Evolutionary conservation across 2,329 filamentous ascomycete genomes (phyloP).

Genomic region (Didymosphaeria variabile): DNA sequence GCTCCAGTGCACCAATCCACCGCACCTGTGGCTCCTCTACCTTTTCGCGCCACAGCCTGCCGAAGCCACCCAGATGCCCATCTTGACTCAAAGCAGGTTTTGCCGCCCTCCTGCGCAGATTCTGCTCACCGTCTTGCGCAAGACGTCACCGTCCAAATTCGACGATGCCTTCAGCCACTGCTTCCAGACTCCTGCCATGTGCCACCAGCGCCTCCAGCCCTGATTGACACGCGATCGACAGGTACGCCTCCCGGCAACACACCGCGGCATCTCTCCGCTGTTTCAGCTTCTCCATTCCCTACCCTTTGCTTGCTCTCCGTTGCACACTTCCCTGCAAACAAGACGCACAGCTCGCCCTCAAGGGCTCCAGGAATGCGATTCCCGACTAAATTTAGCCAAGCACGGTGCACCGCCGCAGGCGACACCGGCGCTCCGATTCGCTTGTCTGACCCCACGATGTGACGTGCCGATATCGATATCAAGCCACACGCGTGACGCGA

Average conservation of each 20-base stretch:
- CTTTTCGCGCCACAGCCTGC: slow-evolving; percentile 16
- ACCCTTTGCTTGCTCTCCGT: background rate
- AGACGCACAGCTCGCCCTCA: background rate
- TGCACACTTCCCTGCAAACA: background rate
- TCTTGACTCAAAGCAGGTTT: slow-evolving; percentile 13
- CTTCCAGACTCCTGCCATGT: slow-evolving; percentile 21
- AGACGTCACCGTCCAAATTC: slow-evolving; percentile 7
- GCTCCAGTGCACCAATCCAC: slow-evolving; percentile 18
- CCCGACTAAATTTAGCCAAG: background rate
- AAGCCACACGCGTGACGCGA: slow-evolving; percentile 26
- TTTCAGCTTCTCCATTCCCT: background rate
- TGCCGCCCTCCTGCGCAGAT: slow-evolving; percentile 9
- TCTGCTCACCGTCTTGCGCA: slow-evolving; percentile 13
- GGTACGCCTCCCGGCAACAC: slow-evolving; percentile 18
- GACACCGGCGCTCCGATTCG: slow-evolving; percentile 2
- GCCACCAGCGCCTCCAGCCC: slow-evolving; percentile 12
- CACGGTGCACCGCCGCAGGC: slow-evolving; percentile 2
- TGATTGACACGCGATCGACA: slow-evolving; percentile 25
- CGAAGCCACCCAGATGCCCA: slow-evolving; percentile 4
- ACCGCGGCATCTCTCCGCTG: slow-evolving; percentile 2
- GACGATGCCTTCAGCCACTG: slow-evolving; percentile 8
- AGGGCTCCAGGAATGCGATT: background rate
- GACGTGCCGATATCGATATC: slow-evolving; percentile 10
- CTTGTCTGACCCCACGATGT: slow-evolving; percentile 14
- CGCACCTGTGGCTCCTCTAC: slow-evolving; percentile 18